phyloP scores from a whole-genome alignment of 768 basidiomycete species.

The Plicaturopsis crispa region DNA sequence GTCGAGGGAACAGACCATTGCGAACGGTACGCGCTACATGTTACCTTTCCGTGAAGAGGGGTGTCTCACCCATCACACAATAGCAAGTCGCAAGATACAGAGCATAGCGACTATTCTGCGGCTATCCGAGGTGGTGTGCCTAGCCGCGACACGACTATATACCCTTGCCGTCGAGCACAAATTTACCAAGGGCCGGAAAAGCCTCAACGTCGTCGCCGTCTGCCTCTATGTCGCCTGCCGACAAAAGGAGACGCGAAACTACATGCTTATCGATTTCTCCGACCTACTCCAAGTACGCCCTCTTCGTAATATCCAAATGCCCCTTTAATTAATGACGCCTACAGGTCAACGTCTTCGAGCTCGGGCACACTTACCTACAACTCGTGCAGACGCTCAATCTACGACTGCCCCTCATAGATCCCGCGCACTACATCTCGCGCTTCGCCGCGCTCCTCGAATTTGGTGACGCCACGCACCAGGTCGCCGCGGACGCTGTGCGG shows the following conservation, averaged over 20 bases:
- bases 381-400: slow-evolving; percentile 84
- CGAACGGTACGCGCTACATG: slow-evolving; percentile 64
- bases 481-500: slow-evolving; percentile 89
- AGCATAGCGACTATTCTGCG: slow-evolving; percentile 72
- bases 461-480: slow-evolving; percentile 86
- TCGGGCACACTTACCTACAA: slow-evolving; percentile 93
- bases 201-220: slow-evolving; percentile 89
- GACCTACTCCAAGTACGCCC: slow-evolving; percentile 77
- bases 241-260: slow-evolving; percentile 82
- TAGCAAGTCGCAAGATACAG: slow-evolving; percentile 79
- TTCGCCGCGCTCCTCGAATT: slow-evolving; percentile 95
- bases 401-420: slow-evolving; percentile 84
- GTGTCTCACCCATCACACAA: slow-evolving; percentile 1
- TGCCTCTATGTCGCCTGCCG: slow-evolving; percentile 94
- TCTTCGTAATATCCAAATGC: neutral
- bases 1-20: slow-evolving; percentile 86
- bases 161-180: slow-evolving; percentile 91
- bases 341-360: slow-evolving; percentile 97
- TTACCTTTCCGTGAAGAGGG: neutral
- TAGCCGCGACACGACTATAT: slow-evolving; percentile 81
- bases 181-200: slow-evolving; percentile 89
- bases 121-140: slow-evolving; percentile 72
- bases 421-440: slow-evolving; percentile 92
- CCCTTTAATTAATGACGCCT: neutral
- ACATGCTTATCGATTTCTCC: slow-evolving; percentile 99